Evolutionary conservation across 106 monocot species (phyloP), one percentile per base, ranked within the genome.

Genomic region (Dioscorea dumetorum): DNA sequence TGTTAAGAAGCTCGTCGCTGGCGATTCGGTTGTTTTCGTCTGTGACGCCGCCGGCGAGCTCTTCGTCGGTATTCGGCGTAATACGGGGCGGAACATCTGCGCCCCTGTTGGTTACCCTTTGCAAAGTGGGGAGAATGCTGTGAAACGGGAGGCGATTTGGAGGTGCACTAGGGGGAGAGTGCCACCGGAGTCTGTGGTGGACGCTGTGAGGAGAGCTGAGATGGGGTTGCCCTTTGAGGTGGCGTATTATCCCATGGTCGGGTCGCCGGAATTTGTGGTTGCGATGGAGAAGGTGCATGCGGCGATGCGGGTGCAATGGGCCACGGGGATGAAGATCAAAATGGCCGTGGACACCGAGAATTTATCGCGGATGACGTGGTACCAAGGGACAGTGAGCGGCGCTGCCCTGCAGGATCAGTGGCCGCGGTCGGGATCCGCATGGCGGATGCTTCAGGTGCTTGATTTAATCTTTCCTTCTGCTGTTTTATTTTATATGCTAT

Each of bases 1-100:
- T 54, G 49, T 34, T 18, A 92, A 92, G 80, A 77, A 63, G 74
- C 85, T 92, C 18, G 62, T 88, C 22, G 72, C 82, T 1, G 92
- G 85, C 0, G 92, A 92, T 69, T 61, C 78, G 19, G 78, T 88
- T 41, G 82, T 88, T 15, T 92, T 92, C 52, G 70, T 78, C 9
- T 71, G 66, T 49, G 77, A 77, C 24, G 16, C 12, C 0, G 60
- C 48, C 21, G 73, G 74, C 0, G 52, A 76, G 35, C 51, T 80
- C 28, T 83, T 76, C 64, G 76, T 83, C 20, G 87, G 87, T 8
- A 33, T 87, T 10, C 76, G 83, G 32, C 76, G 83, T 28, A 58
- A 41, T 41, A 41, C 41, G 41, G 41, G 41, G 41, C 2, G 41
- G 41, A 41, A 41, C 41, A 41, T 41, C 32, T 67, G 16, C 19